Evolutionary conservation across 352 stramenopile genomes (phyloP), one percentile per base, ranked within the genome.

Genomic region (Globisporangium okanoganense): DNA sequence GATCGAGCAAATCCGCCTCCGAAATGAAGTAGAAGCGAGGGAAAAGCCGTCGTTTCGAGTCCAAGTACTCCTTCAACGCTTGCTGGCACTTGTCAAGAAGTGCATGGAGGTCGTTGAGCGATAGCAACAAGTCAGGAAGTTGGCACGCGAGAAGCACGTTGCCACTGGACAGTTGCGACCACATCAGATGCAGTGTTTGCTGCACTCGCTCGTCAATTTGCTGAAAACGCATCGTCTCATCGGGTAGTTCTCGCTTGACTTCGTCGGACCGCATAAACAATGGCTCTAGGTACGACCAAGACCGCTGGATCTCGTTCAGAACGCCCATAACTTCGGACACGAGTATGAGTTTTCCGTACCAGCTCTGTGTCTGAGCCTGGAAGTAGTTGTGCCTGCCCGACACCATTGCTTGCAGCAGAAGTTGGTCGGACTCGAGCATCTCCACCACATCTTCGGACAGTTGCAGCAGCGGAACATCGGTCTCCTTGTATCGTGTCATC

Each of bases 21-120:
- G 90, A 97, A n/a, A 97, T 90, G 58, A 98, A 98, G 69, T 98
- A 98, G 56, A 98, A 98, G 0, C 95, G 81, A 6, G 95, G 95
- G 47, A 98, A 98, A 36, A 96, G 71, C 0, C 90, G 75, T 1
- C 94, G 79, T 57, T 97, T 96, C 1, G 89, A 88, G 55, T 98
- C 95, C n/a, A 98, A 70, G 65, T 97, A 98, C 63, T 98, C 92
- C 54, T 92, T 95, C 18, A 98, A 72, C 1, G 85, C 92, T 71
- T 97, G 96, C 45, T 98, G 96, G 61, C 95, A 98, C 36, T 88
- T 78, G 27, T 98, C 94, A 3, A 98, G 74, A 29, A 84, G 76
- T 25, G 74, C 58, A 1, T 82, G 73, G 6, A 98, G 74, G 45
- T 89, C 76, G 47, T 87, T 87, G 12, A 98, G 71, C 48, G 82